Base-by-base conservation (phyloP, 1,139 yeast genomes). In the Candida glucosophila region DNA sequence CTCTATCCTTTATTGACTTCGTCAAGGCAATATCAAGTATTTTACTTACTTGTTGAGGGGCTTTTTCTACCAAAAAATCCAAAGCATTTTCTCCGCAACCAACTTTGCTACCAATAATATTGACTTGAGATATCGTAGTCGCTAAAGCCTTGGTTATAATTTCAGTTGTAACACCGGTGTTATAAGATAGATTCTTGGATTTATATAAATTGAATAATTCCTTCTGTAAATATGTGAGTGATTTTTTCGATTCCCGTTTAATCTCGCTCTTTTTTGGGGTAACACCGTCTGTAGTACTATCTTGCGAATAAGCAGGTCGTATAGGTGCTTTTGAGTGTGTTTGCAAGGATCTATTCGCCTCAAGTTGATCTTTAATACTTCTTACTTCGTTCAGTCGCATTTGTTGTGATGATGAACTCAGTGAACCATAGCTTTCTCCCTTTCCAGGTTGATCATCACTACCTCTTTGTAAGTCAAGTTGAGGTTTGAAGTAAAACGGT, bases 71-170 rank as follows among this genome's bases (percentile, higher is more conserved):
- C 44, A 82, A 66, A 28, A 82, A 78, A 15, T 81, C 74, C 37
- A 80, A 63, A 7, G 88, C 94, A 40, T 82, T 82, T 15, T 85
- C 83, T 2, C 77, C 77, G 33, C 81, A 77, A 11, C 94, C 92
- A 17, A 83, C 83, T 41, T 76, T 78, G 37, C 82, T 79, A 0
- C 95, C 95, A 12, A 88, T 88, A 36, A 80, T 82, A 33, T 81
- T 78, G 4, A 80, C 88, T 48, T 80, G 95, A 2, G 94, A 88
- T 35, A 86, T 85, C 0, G 95, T 88, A 55, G 88, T 81, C 3
- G 95, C 95, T 39, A 86, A 64, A 1, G 95, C 95, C 42, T 81
- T 86, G n/a, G 95, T 85, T 39, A 86, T 65, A 30, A 85, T 73
- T 32, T 76, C 82, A 0, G 90, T 79, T 20, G 85, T 79, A 2